These are phyloP conservation scores for Lonicera japonica DNA, from an alignment of 129 eudicot species.

Conservation along the genomic window DNA sequence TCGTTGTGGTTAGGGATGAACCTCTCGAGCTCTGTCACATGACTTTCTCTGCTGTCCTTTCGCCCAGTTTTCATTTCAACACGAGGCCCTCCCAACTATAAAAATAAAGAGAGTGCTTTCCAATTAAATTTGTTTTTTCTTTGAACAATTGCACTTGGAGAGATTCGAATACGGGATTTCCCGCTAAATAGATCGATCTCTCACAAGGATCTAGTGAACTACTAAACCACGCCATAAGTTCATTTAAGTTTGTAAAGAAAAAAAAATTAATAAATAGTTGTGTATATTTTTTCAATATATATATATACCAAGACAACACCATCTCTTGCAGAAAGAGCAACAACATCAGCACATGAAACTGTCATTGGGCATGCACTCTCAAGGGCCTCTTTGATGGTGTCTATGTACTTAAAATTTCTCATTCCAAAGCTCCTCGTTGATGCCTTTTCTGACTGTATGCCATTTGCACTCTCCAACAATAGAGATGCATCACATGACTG, in stretches of 20 bases:
- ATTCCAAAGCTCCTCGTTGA: constrained; percentile 60
- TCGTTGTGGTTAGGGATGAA: constrained; percentile 71
- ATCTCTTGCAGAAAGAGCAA: constrained; percentile 88
- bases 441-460: constrained; percentile 51
- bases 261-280: background rate
- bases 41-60: constrained; percentile 55
- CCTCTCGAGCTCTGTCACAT: constrained; percentile 41
- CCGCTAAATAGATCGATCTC: too few species aligned
- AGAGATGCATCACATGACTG: constrained; percentile 94
- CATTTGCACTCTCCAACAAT: constrained; percentile 45
- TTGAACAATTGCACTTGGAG: too few species aligned
- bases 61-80: constrained; percentile 84
- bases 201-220: too few species aligned
- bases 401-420: constrained; percentile 82
- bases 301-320: constrained; percentile 49
- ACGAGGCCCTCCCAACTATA: constrained; percentile 72
- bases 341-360: constrained; percentile 83
- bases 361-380: constrained; percentile 68
- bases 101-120: background rate
- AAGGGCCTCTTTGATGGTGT: constrained; percentile 64
- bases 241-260: constrained; percentile 3
- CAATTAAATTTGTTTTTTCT: too few species aligned
- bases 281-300: background rate
- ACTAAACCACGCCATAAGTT: too few species aligned
- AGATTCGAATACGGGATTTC: too few species aligned